These are phyloP conservation scores for Zychaea mexicana DNA, from an alignment of 371 early-diverging fungal species.

Conservation along the genomic window DNA sequence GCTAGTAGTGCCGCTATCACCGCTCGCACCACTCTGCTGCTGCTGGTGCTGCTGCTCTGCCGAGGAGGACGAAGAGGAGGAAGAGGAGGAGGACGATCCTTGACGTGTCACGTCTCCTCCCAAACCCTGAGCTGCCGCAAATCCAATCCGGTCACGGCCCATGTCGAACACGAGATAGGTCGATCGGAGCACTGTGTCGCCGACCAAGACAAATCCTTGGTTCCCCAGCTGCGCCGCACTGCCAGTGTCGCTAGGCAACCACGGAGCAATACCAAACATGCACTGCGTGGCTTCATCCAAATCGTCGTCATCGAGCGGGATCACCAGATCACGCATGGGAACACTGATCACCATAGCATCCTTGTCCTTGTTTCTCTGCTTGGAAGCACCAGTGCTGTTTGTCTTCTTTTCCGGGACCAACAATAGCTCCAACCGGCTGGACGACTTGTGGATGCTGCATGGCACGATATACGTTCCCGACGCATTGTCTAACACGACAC, in stretches of 20 bases:
- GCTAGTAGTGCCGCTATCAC: too few relatives aligned
- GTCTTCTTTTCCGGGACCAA: background rate
- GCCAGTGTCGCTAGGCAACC: conserved; percentile 9
- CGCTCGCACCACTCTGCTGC: too few relatives aligned
- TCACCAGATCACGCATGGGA: conserved; percentile 25
- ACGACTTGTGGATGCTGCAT: conserved; percentile 12
- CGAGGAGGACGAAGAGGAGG: too few relatives aligned
- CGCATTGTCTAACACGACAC: conserved; percentile 16
- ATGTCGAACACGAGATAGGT: conserved; percentile 45
- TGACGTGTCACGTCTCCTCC: background rate
- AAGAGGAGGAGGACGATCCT: too few relatives aligned
- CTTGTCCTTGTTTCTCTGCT: background rate
- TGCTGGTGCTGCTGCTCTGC: too few relatives aligned
- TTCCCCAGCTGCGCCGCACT: background rate
- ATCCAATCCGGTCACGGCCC: conserved; percentile 28
- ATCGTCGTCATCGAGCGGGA: conserved; percentile 26
- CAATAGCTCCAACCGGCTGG: background rate
- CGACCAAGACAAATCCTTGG: conserved; percentile 28
- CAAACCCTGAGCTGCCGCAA: conserved; percentile 19
- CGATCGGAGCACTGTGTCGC: conserved; percentile 33
- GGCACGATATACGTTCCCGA: conserved; percentile 24
- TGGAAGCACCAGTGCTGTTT: background rate
- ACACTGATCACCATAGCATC: conserved; percentile 14
- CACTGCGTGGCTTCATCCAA: conserved; percentile 18
- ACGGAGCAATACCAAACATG: conserved; percentile 36